Evolutionary conservation across 257 asterid genomes (phyloP), one percentile per base, ranked within the genome.

Genomic region (Penstemon barbatus): DNA sequence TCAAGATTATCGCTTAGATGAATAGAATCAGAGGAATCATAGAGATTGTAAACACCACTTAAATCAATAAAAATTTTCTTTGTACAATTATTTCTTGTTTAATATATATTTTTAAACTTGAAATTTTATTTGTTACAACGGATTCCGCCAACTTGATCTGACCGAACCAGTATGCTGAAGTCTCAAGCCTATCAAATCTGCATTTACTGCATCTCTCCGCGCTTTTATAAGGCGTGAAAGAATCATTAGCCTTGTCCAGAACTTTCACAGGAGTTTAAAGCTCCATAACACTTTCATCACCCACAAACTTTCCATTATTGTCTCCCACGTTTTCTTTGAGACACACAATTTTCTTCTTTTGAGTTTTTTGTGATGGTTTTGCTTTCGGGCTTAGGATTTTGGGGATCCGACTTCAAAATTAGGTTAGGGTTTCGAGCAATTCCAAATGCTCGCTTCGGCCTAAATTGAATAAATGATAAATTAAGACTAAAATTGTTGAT

Each of bases 201-300:
- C 97, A 90, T 71, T 88, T 90, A 85, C 96, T 86, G 83, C 97
- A 90, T 65, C 56, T 86, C 68, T 79, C 89, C 0, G 90, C 95
- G 40, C 84, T 90, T 3, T 40, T 79, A 51, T 74, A 86, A 38
- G 97, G 97, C 15, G 92, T 86, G 5, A 69, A 73, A 0, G 78
- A 45, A 45, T 25, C 33, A 25, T 25, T 25, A 74, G 60, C 72
- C 84, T 64, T 5, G 82, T 73, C 82, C 58, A 5, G 84, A 62
- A 83, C 72, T 62, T 74, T 73, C 39, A 63, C 54, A 0, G 95
- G 93, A 9, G 91, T 87, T 66, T 45, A 79, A 80, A 80, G 82
- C 79, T 76, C 88, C n/a, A 13, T 18, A 48, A 6, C 66, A 18
- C 38, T 75, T 45, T 63, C 82, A 8, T 50, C 19, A 2, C 41